Evolutionary conservation across 495 filamentous ascomycete species (phyloP).

Genomic region (Penicillium subrubescens): DNA sequence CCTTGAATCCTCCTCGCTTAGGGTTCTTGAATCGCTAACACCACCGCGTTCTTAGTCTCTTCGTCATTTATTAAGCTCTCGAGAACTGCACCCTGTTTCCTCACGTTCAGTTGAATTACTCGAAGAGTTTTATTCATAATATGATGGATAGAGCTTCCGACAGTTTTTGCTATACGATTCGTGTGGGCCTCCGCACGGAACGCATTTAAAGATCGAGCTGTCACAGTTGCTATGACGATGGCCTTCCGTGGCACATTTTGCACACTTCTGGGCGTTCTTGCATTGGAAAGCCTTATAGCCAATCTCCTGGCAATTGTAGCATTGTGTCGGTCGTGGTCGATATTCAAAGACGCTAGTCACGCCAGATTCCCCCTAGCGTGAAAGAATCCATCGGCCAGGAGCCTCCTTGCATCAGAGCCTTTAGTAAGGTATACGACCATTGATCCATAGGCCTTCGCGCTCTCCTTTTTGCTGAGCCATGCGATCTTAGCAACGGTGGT

Average conservation of each 20-base stretch:
- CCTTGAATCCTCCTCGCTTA: constrained; percentile 26
- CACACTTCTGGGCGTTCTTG: constrained; percentile 30
- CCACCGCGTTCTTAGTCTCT: constrained; percentile 18
- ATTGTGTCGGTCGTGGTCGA: constrained; percentile 30
- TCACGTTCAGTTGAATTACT: constrained; percentile 34
- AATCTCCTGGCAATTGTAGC: constrained; percentile 34
- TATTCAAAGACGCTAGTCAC: constrained; percentile 24
- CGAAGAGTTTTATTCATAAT: constrained; percentile 32
- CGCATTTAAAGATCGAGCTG: not conserved
- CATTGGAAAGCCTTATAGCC: constrained; percentile 16
- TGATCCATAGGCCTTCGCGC: constrained; percentile 26
- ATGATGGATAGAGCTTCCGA: constrained; percentile 24
- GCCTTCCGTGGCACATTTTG: constrained; percentile 29
- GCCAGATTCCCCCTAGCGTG: constrained; percentile 29
- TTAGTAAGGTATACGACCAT: too few relatives aligned
- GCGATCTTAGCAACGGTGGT: constrained; percentile 25
- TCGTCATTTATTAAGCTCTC: constrained; percentile 35
- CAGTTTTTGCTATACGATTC: constrained; percentile 32
- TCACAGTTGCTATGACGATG: constrained; percentile 28
- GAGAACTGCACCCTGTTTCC: constrained; percentile 26
- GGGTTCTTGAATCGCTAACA: constrained; percentile 29
- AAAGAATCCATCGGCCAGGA: constrained; percentile 20
- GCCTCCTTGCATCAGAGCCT: too few relatives aligned
- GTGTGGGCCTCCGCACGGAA: constrained; percentile 1
- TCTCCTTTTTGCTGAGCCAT: constrained; percentile 38